Percentiles rank a stretch among this genome's conserved stretches.
Evolutionary conservation across 192 early-diverging fungal genomes (phyloP).

Genomic region (Rhizoclosmatium globosum): DNA sequence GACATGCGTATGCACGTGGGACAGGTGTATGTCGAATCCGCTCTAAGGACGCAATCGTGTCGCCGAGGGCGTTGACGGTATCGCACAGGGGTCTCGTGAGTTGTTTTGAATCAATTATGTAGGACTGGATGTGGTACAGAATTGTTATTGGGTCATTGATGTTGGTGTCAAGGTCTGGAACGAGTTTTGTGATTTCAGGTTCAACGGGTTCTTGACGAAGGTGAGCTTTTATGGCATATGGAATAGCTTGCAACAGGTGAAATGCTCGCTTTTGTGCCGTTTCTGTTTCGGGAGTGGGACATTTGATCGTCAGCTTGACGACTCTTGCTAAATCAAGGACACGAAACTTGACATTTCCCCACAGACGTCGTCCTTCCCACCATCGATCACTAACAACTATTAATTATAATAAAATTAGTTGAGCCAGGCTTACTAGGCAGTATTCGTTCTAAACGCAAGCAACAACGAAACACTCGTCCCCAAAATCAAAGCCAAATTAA

Average conservation of each 20-base stretch:
- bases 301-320: conserved; percentile 64
- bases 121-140: not conserved
- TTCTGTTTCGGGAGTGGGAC: not conserved
- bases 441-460: not conserved
- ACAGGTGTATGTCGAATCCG: conserved; percentile 87
- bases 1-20: conserved; percentile 85
- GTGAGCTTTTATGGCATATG: not conserved
- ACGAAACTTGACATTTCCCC: conserved; percentile 73
- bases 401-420: not conserved
- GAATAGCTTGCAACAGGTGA: not conserved
- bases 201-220: not conserved
- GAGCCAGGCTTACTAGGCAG: not conserved
- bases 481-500: not conserved
- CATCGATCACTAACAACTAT: conserved; percentile 73
- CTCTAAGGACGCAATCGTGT: conserved; percentile 68
- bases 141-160: not conserved
- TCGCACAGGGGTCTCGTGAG: conserved; percentile 16
- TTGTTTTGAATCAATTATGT: not conserved
- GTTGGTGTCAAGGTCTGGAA: not conserved
- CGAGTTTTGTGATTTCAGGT: not conserved
- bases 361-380: conserved; percentile 88
- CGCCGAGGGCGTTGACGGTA: conserved; percentile 40
- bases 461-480: not conserved
- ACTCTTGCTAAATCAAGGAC: conserved; percentile 81
- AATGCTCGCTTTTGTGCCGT: not conserved